Percentiles rank a stretch among this genome's conserved stretches.
Evolutionary conservation across 805 yeast species (phyloP).

Genomic region (Wickerhamiella cacticola): DNA sequence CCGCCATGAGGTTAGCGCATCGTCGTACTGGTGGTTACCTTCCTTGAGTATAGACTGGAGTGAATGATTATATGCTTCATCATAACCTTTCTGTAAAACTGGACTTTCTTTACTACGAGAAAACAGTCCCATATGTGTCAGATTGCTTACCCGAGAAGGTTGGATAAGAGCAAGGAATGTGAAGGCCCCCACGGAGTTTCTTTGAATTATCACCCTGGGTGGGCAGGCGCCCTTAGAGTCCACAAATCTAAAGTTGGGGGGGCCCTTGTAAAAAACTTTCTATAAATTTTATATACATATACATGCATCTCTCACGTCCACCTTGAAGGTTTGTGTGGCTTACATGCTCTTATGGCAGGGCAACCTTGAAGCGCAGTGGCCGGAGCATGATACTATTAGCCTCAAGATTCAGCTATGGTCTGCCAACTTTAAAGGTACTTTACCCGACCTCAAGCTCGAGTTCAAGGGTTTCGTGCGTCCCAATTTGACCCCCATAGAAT

Average conservation of each 20-base stretch:
- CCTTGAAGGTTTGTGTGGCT: neutral
- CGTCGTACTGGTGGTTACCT: constrained; percentile 28
- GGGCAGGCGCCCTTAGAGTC: too few relatives aligned
- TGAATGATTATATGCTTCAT: constrained; percentile 33
- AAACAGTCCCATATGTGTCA: constrained; percentile 9
- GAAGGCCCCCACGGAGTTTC: neutral
- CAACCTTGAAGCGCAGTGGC: constrained; percentile 9
- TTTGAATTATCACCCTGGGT: too few relatives aligned
- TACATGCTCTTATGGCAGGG: constrained; percentile 12
- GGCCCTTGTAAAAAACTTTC: too few relatives aligned
- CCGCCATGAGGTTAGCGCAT: constrained; percentile 31
- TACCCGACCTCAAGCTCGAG: constrained; percentile 2
- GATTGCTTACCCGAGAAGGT: constrained; percentile 9
- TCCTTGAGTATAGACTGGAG: constrained; percentile 32
- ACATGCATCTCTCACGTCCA: neutral
- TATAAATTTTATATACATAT: too few relatives aligned
- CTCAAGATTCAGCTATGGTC: constrained; percentile 9
- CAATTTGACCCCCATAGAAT: constrained; percentile 16
- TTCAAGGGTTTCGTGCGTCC: constrained; percentile 10
- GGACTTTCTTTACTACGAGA: constrained; percentile 12
- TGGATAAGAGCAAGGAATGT: constrained; percentile 6
- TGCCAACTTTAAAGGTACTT: neutral
- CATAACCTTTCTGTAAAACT: constrained; percentile 30
- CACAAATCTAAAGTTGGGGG: too few relatives aligned
- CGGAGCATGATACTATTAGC: neutral